A percentile compares a stretch with the other conserved stretches of the same genome.
These are phyloP conservation scores for Trichoderma brevicompactum DNA, from an alignment of 2,329 filamentous ascomycete species.

Conservation along the genomic window DNA sequence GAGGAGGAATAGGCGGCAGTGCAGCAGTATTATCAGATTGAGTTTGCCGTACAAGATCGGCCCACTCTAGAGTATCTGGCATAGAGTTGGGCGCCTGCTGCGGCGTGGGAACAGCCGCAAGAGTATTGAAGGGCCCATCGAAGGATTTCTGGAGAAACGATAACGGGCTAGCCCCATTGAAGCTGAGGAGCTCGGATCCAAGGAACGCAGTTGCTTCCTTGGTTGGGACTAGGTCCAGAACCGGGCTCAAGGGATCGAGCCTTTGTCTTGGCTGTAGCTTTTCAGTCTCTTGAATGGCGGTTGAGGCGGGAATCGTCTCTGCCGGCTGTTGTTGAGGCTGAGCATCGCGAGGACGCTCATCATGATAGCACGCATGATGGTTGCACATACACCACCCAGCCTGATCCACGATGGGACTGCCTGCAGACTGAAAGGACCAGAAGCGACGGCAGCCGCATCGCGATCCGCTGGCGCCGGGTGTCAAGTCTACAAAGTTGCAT, in stretches of 20 bases:
- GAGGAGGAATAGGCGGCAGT: constrained; percentile 54
- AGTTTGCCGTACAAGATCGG: constrained; percentile 48
- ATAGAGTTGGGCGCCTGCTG: constrained; percentile 49
- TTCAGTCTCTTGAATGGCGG: constrained; percentile 57
- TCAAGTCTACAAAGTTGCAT: constrained; percentile 63
- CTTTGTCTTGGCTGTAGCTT: constrained; percentile 48
- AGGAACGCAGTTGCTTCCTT: constrained; percentile 45
- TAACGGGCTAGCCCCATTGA: constrained; percentile 39
- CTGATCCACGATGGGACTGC: constrained; percentile 47
- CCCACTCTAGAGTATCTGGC: constrained; percentile 62
- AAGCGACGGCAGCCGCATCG: constrained; percentile 65
- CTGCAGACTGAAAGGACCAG: constrained; percentile 53
- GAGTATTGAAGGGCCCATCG: constrained; percentile 34
- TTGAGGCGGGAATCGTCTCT: constrained; percentile 31
- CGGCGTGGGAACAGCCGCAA: constrained; percentile 33
- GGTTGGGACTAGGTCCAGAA: constrained; percentile 52
- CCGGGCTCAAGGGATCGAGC: constrained; percentile 58
- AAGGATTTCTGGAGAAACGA: constrained; percentile 44
- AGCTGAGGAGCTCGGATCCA: constrained; percentile 48
- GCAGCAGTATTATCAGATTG: constrained; percentile 41
- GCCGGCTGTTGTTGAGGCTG: constrained; percentile 34
- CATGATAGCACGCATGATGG: constrained; percentile 66
- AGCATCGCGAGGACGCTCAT: constrained; percentile 46
- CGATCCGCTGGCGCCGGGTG: constrained; percentile 55
- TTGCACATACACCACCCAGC: constrained; percentile 64